Evolutionary conservation across 495 filamentous ascomycete species (phyloP).

Genomic region (Cenococcum geophilum): DNA sequence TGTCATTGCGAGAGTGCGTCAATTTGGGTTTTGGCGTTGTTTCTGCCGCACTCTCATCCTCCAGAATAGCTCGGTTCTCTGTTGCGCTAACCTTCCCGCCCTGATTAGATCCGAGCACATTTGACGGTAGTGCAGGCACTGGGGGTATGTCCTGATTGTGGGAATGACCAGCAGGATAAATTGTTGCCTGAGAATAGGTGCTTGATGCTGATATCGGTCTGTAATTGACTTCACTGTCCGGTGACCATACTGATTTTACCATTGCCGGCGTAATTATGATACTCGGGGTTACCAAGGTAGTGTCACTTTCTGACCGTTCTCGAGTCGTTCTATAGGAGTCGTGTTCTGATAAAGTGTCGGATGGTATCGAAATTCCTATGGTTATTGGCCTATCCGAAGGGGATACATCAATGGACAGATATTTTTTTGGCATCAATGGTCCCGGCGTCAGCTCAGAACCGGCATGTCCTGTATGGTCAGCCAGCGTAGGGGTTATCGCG

Average conservation of each 20-base stretch:
- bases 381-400: conserved; percentile 69
- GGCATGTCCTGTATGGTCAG: neutral
- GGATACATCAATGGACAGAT: conserved; percentile 51
- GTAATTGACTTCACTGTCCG: conserved; percentile 34
- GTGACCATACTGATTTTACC: conserved; percentile 58
- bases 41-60: neutral
- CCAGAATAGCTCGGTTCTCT: neutral
- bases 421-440: conserved; percentile 11
- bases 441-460: conserved; percentile 17
- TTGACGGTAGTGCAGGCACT: conserved; percentile 56
- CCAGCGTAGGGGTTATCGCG: neutral
- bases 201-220: conserved; percentile 53
- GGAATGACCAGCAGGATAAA: conserved; percentile 32
- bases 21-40: neutral
- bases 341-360: conserved; percentile 47
- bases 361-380: conserved; percentile 70
- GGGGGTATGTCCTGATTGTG: conserved; percentile 47
- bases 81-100: neutral
- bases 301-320: conserved; percentile 24
- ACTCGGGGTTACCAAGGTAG: conserved; percentile 46
- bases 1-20: conserved; percentile 17
- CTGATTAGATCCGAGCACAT: conserved; percentile 28
- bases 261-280: conserved; percentile 63
- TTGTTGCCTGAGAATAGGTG: conserved; percentile 60
- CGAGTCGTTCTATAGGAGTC: conserved; percentile 24